Evolutionary conservation across 306 rosid species (phyloP).

Genomic region (Luffa aegyptiaca): DNA sequence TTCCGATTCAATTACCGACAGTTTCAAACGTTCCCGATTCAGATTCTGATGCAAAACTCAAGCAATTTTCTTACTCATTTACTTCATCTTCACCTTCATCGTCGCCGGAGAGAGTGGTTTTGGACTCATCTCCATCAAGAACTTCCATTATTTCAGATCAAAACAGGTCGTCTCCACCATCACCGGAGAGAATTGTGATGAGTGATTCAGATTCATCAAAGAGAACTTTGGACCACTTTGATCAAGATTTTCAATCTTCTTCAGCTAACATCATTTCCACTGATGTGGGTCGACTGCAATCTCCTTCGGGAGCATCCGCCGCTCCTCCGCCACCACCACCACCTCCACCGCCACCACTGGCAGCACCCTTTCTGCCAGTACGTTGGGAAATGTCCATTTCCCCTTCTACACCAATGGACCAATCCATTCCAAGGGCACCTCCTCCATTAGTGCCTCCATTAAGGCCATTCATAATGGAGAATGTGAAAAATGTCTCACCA

Average conservation of each 20-base stretch:
- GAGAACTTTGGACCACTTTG: background rate
- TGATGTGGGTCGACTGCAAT: constrained; percentile 3
- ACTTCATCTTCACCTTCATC: constrained; percentile 10
- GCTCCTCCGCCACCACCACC: constrained; percentile 26
- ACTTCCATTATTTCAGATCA: constrained; percentile 6
- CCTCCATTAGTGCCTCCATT: constrained; percentile 36
- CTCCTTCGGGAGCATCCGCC: background rate
- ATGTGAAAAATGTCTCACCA: constrained; percentile 35
- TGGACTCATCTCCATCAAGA: constrained; percentile 6
- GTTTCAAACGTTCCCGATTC: constrained; percentile 13
- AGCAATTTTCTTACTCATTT: background rate
- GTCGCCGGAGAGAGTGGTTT: constrained; percentile 5
- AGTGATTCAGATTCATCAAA: constrained; percentile 21
- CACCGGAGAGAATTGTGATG: constrained; percentile 20
- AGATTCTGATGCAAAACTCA: background rate
- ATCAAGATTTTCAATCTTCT: constrained; percentile 8
- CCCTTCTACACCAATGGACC: constrained; percentile 23
- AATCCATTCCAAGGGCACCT: constrained; percentile 18
- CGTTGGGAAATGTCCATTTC: constrained; percentile 16
- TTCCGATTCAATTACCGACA: background rate
- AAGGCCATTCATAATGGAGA: constrained; percentile 31
- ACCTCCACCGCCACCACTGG: constrained; percentile 15
- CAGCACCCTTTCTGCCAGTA: background rate
- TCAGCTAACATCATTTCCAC: background rate
- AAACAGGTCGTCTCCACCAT: background rate